Percentiles rank a stretch among this genome's conserved stretches.
phyloP scores from a whole-genome alignment of 2,329 filamentous ascomycete species.

The Aureobasidium sp. region DNA sequence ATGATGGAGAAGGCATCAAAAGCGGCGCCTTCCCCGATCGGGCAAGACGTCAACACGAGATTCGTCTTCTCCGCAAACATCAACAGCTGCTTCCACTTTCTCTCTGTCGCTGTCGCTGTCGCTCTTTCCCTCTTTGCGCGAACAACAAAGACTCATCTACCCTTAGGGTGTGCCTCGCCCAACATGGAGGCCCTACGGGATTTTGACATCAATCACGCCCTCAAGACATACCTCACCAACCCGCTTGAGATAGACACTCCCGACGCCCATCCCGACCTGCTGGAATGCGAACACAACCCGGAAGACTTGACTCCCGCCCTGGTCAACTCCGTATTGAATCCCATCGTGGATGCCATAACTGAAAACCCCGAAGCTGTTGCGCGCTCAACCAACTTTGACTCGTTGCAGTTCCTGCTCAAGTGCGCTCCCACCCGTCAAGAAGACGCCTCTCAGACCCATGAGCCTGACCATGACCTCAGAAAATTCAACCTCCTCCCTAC shows the following conservation, averaged over 20 bases:
- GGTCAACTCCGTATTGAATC: constrained; percentile 80
- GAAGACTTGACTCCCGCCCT: constrained; percentile 71
- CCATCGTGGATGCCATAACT: constrained; percentile 85
- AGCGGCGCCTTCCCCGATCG: constrained; percentile 2
- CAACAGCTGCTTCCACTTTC: background rate
- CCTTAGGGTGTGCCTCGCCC: constrained; percentile 1
- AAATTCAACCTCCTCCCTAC: constrained; percentile 72
- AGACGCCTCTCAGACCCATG: constrained; percentile 26
- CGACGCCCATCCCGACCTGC: constrained; percentile 73
- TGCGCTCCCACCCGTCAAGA: constrained; percentile 51
- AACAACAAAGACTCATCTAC: background rate
- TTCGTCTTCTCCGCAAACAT: constrained; percentile 13
- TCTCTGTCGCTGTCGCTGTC: background rate
- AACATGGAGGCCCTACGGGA: constrained; percentile 32
- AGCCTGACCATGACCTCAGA: constrained; percentile 65
- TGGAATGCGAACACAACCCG: constrained; percentile 89
- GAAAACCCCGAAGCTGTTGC: constrained; percentile 86
- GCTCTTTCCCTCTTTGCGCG: background rate
- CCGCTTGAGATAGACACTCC: constrained; percentile 74
- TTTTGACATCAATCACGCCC: constrained; percentile 94
- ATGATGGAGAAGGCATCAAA: background rate
- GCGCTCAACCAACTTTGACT: constrained; percentile 76
- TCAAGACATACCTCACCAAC: constrained; percentile 95
- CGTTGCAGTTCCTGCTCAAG: constrained; percentile 93
- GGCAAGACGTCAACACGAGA: constrained; percentile 12